phyloP scores from a whole-genome alignment of 805 yeast species.

The Wickerhamiella galacta region DNA sequence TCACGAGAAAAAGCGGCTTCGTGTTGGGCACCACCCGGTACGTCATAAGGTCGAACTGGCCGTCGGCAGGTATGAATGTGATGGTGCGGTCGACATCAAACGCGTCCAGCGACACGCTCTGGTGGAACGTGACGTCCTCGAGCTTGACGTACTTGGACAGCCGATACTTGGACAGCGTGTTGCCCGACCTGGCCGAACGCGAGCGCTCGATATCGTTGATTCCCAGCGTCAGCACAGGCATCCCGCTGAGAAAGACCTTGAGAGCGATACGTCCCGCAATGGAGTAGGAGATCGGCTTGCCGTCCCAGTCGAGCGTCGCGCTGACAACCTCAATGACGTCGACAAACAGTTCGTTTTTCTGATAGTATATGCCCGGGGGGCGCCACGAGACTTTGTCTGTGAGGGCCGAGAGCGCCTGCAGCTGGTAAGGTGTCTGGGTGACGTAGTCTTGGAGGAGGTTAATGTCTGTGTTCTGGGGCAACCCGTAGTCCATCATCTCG shows the following conservation, averaged over 20 bases:
- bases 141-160: slow-evolving; percentile 23
- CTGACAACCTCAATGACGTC: slow-evolving; percentile 67
- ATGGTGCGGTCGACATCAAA: slow-evolving; percentile 43
- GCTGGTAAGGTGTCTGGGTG: slow-evolving; percentile 35
- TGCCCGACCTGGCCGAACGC: neutral
- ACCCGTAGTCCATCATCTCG: slow-evolving; percentile 78
- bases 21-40: slow-evolving; percentile 27
- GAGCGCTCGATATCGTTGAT: slow-evolving; percentile 31
- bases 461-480: slow-evolving; percentile 71
- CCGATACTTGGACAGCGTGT: slow-evolving; percentile 12
- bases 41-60: slow-evolving; percentile 51
- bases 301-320: slow-evolving; percentile 45
- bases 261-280: slow-evolving; percentile 59
- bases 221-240: slow-evolving; percentile 71
- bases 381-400: slow-evolving; percentile 80
- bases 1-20: slow-evolving; percentile 36
- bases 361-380: slow-evolving; percentile 74
- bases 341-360: slow-evolving; percentile 77
- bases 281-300: slow-evolving; percentile 43
- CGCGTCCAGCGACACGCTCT: slow-evolving; percentile 63
- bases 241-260: slow-evolving; percentile 69
- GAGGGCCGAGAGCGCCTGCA: slow-evolving; percentile 35
- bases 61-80: slow-evolving; percentile 82
- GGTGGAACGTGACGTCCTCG: slow-evolving; percentile 68
- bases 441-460: slow-evolving; percentile 65